Evolutionary conservation across 78 protist species (phyloP).

Genomic region (Dictyostelium purpureum): DNA sequence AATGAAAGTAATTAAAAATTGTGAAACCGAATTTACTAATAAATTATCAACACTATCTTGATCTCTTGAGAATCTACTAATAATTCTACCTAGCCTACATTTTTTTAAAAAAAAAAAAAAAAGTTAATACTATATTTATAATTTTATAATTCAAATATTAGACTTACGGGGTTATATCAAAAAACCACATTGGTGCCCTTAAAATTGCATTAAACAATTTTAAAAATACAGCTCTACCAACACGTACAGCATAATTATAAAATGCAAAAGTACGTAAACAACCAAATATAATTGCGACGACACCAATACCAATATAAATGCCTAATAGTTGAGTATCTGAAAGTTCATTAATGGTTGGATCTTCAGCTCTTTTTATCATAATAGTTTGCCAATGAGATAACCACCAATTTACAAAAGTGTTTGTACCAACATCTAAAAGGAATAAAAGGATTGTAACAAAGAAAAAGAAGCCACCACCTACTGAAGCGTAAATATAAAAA

Average conservation of each 20-base stretch:
- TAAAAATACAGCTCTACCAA: background rate
- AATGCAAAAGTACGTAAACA: background rate
- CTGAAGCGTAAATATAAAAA: background rate
- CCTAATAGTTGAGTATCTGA: background rate
- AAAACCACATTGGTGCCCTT: constrained; percentile 28
- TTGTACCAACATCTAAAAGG: background rate
- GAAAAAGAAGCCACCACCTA: background rate
- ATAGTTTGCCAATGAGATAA: background rate
- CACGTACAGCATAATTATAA: constrained; percentile 9
- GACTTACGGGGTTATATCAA: constrained; percentile 10
- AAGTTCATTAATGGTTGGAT: too few species aligned
- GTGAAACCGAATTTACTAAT: background rate
- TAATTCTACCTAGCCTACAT: constrained; percentile 96
- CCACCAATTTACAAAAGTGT: constrained; percentile 10
- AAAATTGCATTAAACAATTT: background rate
- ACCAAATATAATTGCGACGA: background rate
- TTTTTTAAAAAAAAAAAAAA: too few species aligned
- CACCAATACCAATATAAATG: constrained; percentile 12
- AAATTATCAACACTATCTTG: constrained; percentile 44
- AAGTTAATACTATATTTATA: too few species aligned
- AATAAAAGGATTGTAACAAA: background rate
- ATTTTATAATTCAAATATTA: too few species aligned
- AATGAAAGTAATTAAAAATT: background rate
- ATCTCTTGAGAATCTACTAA: constrained; percentile 96
- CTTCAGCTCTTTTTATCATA: too few species aligned